Percentiles rank a stretch among this genome's conserved stretches.
These are phyloP conservation scores for Nicotiana sylvestris DNA, from an alignment of 257 asterid genomes.

Conservation along the genomic window DNA sequence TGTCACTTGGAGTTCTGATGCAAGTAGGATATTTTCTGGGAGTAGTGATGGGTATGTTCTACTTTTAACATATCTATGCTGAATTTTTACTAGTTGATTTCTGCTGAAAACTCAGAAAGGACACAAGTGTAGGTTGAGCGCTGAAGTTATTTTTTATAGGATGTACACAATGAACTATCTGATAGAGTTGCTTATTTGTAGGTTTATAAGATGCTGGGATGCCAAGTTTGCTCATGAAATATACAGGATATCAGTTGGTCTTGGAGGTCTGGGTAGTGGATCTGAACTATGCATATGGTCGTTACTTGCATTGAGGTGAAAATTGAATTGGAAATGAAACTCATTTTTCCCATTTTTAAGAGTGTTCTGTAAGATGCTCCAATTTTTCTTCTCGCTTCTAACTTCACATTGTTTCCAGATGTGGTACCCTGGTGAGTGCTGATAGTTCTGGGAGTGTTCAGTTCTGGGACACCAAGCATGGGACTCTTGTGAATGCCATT, in stretches of 20 bases:
- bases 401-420: conserved; percentile 25
- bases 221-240: conserved; percentile 56
- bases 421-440: conserved; percentile 64
- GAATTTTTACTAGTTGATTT: background rate
- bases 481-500: conserved; percentile 84
- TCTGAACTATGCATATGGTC: conserved; percentile 85
- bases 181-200: conserved; percentile 20
- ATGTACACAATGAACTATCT: conserved; percentile 11
- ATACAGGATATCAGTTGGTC: conserved; percentile 77
- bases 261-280: conserved; percentile 65
- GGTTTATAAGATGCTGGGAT: conserved; percentile 93
- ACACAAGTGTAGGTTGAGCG: background rate
- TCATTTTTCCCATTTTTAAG: background rate
- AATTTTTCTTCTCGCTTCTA: background rate
- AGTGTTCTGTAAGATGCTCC: background rate
- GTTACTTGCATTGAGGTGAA: conserved; percentile 71
- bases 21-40: conserved; percentile 73
- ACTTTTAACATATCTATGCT: conserved; percentile 4
- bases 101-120: background rate
- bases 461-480: conserved; percentile 88
- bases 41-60: conserved; percentile 82
- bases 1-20: conserved; percentile 86
- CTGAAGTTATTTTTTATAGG: background rate
- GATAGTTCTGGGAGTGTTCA: conserved; percentile 90
- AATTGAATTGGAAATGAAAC: background rate